Evolutionary conservation across 192 early-diverging fungal species (phyloP).

Genomic region (Paraglomus occultum): DNA sequence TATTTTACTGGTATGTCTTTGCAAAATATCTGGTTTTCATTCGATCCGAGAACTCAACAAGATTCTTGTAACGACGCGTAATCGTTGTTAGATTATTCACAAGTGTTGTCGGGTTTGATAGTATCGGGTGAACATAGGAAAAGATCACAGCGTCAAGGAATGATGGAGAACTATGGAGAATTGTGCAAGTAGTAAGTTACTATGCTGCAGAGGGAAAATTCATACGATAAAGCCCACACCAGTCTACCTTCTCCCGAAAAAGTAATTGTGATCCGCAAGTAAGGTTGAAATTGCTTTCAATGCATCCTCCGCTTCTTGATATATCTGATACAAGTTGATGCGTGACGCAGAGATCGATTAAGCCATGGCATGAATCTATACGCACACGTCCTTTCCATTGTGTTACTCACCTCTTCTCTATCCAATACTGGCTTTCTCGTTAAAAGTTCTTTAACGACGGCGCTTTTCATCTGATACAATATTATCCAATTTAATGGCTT

Average conservation of each 20-base stretch:
- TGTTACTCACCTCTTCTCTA: constrained; percentile 44
- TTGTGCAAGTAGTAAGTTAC: not conserved
- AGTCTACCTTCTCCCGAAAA: constrained; percentile 51
- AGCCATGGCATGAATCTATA: not conserved
- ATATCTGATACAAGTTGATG: constrained; percentile 41
- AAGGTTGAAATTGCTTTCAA: constrained; percentile 50
- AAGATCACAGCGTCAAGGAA: constrained; percentile 56
- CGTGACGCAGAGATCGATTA: too few relatives aligned
- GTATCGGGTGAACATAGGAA: constrained; percentile 57
- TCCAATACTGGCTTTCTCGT: constrained; percentile 58
- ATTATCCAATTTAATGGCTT: constrained; percentile 37
- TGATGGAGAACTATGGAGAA: constrained; percentile 41
- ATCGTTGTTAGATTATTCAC: constrained; percentile 44
- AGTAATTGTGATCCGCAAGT: constrained; percentile 48
- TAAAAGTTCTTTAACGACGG: constrained; percentile 49
- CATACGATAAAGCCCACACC: not conserved
- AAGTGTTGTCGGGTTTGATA: constrained; percentile 35
- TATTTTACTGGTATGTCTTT: too few relatives aligned
- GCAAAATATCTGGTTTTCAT: too few relatives aligned
- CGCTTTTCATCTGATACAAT: constrained; percentile 32
- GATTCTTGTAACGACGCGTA: constrained; percentile 50
- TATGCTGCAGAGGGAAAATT: not conserved
- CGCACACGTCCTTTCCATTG: too few relatives aligned
- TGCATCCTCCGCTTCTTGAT: constrained; percentile 50
- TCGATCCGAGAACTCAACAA: constrained; percentile 42